Conservation (phyloP, 352 stramenopile genomes). For the Paralagenidium karlingii region DNA sequence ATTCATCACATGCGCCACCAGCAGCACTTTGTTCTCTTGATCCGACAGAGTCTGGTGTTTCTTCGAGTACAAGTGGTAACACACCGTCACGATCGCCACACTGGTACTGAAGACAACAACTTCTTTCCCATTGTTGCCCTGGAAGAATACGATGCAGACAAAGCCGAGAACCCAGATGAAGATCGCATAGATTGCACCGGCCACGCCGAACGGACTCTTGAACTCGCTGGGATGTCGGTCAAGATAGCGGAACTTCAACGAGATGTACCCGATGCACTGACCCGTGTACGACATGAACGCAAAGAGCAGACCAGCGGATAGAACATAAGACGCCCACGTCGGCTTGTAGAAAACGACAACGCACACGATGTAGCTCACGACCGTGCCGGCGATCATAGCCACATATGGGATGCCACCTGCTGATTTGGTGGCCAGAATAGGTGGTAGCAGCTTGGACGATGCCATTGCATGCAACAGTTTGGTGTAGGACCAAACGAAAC, state of each 20-base stretch:
- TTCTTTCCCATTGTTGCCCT: constrained; percentile 7
- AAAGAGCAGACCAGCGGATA: constrained; percentile 11
- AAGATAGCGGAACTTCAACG: constrained; percentile 8
- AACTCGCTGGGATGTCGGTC: constrained; percentile 7
- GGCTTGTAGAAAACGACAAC: constrained; percentile 11
- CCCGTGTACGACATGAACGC: constrained; percentile 12
- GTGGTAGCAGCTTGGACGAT: constrained; percentile 8
- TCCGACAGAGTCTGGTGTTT: constrained; percentile 14
- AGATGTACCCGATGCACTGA: constrained; percentile 21
- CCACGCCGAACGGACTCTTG: constrained; percentile 12
- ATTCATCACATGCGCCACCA: constrained; percentile 16
- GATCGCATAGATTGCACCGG: constrained; percentile 14
- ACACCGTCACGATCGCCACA: constrained; percentile 6
- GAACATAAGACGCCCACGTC: constrained; percentile 9
- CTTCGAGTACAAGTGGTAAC: constrained; percentile 14
- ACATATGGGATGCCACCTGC: constrained; percentile 13
- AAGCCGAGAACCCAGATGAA: constrained; percentile 13
- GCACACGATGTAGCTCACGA: constrained; percentile 10
- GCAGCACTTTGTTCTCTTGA: constrained; percentile 17
- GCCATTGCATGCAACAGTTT: constrained; percentile 17
- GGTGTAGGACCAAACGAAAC: constrained; percentile 15
- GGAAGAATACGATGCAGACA: constrained; percentile 12
- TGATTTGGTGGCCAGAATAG: constrained; percentile 4
- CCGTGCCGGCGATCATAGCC: constrained; percentile 9
- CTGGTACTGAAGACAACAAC: constrained; percentile 5